A percentile compares a stretch with the other conserved stretches of the same genome.
phyloP scores from a whole-genome alignment of 345 rosid genomes.

The Eucalyptus shirleyi region DNA sequence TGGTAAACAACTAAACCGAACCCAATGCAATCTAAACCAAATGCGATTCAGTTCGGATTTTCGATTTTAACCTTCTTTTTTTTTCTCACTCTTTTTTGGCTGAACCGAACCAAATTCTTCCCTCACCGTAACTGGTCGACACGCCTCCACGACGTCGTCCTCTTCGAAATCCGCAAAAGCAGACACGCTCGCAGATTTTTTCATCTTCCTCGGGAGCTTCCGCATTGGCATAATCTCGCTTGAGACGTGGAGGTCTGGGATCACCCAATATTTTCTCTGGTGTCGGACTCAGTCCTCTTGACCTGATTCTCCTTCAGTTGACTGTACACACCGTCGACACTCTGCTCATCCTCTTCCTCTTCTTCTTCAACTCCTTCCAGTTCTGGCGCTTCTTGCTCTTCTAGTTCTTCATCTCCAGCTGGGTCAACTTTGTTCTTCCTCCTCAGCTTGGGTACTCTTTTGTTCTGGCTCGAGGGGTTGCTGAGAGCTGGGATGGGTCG shows the following conservation, averaged over 20 bases:
- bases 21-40: too few species aligned
- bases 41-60: too few species aligned
- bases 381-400: not conserved
- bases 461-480: not conserved
- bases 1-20: too few species aligned
- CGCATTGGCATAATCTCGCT: slow-evolving; percentile 24
- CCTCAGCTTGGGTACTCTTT: not conserved
- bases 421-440: not conserved
- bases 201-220: slow-evolving; percentile 59
- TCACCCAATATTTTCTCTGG: not conserved
- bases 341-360: slow-evolving; percentile 12
- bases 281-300: slow-evolving; percentile 44
- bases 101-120: not conserved
- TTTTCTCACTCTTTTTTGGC: too few species aligned
- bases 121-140: not conserved
- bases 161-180: slow-evolving; percentile 49
- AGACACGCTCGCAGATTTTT: slow-evolving; percentile 63
- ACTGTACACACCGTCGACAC: slow-evolving; percentile 42
- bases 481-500: not conserved
- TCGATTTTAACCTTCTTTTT: too few species aligned
- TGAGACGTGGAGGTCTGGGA: too few species aligned
- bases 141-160: slow-evolving; percentile 29
- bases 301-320: slow-evolving; percentile 18
- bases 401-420: not conserved
- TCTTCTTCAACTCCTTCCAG: not conserved